Evolutionary conservation across 2,329 filamentous ascomycete species (phyloP).

Genomic region (Ascocoryne sarcoides): DNA sequence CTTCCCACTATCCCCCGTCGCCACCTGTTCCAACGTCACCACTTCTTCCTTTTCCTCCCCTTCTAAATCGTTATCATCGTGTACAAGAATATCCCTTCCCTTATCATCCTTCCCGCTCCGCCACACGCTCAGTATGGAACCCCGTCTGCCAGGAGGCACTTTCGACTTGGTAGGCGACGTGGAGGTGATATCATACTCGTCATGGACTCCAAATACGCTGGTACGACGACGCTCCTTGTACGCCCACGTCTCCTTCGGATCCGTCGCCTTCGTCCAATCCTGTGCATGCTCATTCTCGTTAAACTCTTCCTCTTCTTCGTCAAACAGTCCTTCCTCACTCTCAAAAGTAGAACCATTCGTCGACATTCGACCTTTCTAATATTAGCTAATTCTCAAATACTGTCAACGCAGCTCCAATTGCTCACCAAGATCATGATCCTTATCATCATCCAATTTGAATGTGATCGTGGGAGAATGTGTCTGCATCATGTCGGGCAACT

Average conservation of each 20-base stretch:
- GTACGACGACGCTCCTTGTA: slow-evolving; percentile 13
- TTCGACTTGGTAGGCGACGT: background rate
- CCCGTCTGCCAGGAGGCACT: slow-evolving; percentile 1
- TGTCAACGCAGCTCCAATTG: too few relatives aligned
- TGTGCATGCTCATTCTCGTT: slow-evolving; percentile 8
- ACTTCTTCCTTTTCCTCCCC: slow-evolving; percentile 4
- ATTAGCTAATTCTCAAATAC: background rate
- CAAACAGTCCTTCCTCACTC: slow-evolving; percentile 4
- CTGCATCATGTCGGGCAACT: background rate
- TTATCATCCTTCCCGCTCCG: slow-evolving; percentile 11
- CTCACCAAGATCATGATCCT: background rate
- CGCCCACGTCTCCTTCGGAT: slow-evolving; percentile 15
- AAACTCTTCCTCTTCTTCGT: slow-evolving; percentile 18
- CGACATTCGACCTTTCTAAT: background rate
- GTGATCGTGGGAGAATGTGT: background rate
- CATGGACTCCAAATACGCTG: slow-evolving; percentile 11
- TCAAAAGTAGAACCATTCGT: background rate
- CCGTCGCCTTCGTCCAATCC: slow-evolving; percentile 15
- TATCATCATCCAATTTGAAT: background rate
- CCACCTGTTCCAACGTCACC: background rate
- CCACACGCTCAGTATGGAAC: slow-evolving; percentile 12
- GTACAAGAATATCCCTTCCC: slow-evolving; percentile 10
- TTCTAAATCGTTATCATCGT: slow-evolving; percentile 7
- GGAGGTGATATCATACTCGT: slow-evolving; percentile 5
- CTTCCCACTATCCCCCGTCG: slow-evolving; percentile 1